These are phyloP conservation scores for Curvularia verruculosa DNA, from an alignment of 2,329 filamentous ascomycete species.

Conservation along the genomic window DNA sequence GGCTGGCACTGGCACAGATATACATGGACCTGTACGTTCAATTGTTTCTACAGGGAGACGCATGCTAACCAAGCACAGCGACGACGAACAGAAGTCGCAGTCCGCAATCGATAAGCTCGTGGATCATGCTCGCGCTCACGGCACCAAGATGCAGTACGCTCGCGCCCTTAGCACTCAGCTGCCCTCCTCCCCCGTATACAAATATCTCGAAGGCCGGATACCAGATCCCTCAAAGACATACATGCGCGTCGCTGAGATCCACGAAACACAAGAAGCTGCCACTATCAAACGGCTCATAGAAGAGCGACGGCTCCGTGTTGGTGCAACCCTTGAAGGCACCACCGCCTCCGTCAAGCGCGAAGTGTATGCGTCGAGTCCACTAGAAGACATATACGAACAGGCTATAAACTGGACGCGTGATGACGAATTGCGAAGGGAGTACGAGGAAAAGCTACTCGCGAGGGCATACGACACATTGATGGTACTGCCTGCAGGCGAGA, in stretches of 20 bases:
- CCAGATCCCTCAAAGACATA: slow-evolving; percentile 82
- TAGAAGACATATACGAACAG: slow-evolving; percentile 81
- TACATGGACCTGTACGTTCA: slow-evolving; percentile 58
- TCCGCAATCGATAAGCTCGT: slow-evolving; percentile 79
- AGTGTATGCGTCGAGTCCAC: slow-evolving; percentile 73
- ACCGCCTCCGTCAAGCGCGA: slow-evolving; percentile 87
- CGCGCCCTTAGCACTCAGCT: slow-evolving; percentile 77
- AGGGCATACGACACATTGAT: slow-evolving; percentile 79
- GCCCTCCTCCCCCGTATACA: slow-evolving; percentile 80
- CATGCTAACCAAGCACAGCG: slow-evolving; percentile 46
- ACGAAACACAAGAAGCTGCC: slow-evolving; percentile 85
- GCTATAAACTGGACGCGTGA: slow-evolving; percentile 90
- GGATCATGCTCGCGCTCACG: slow-evolving; percentile 73
- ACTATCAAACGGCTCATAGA: slow-evolving; percentile 89
- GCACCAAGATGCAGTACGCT: slow-evolving; percentile 74
- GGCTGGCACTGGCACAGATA: slow-evolving; percentile 74
- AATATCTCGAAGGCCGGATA: slow-evolving; percentile 80
- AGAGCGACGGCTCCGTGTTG: slow-evolving; percentile 84
- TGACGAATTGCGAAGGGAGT: slow-evolving; percentile 80
- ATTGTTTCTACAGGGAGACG: not conserved
- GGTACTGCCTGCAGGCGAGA: slow-evolving; percentile 70
- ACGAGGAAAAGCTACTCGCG: slow-evolving; percentile 88
- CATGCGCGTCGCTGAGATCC: slow-evolving; percentile 78
- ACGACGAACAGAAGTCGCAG: slow-evolving; percentile 65
- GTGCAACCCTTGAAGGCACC: slow-evolving; percentile 81